phyloP scores from a whole-genome alignment of 2,329 filamentous ascomycete genomes.

The Sphaerulina populicola region DNA sequence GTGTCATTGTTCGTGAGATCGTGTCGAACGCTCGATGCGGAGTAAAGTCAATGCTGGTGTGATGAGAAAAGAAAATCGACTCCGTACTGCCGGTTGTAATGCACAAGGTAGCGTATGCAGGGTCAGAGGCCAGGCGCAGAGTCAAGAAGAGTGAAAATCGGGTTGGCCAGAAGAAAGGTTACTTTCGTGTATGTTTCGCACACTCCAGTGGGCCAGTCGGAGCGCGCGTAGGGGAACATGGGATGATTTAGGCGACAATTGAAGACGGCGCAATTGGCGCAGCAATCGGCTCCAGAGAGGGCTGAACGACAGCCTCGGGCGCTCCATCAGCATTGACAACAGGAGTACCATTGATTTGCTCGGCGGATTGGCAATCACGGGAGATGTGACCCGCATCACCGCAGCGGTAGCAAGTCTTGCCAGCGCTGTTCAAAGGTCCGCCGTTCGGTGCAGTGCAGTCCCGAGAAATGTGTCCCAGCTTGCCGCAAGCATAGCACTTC shows the following conservation, averaged over 20 bases:
- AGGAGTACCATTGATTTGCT: constrained; percentile 29
- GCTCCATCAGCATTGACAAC: constrained; percentile 28
- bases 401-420: constrained; percentile 98
- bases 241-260: constrained; percentile 36
- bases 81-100: neutral
- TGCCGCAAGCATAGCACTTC: constrained; percentile 97
- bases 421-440: constrained; percentile 77
- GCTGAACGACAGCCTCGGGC: constrained; percentile 32
- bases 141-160: constrained; percentile 7
- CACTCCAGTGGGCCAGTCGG: constrained; percentile 18
- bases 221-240: constrained; percentile 6
- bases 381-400: constrained; percentile 94
- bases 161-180: constrained; percentile 18
- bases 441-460: constrained; percentile 97
- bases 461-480: constrained; percentile 84
- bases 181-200: constrained; percentile 6
- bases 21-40: constrained; percentile 24
- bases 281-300: constrained; percentile 34
- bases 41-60: constrained; percentile 12
- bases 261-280: constrained; percentile 37
- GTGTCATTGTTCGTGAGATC: constrained; percentile 23
- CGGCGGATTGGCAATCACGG: constrained; percentile 67
- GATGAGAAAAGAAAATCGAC: constrained; percentile 6
- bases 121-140: neutral
- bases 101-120: neutral